A percentile compares a stretch with the other conserved stretches of the same genome.
These are phyloP conservation scores for Penicillium sclerotiorum DNA, from an alignment of 2,329 filamentous ascomycete genomes.

Conservation along the genomic window DNA sequence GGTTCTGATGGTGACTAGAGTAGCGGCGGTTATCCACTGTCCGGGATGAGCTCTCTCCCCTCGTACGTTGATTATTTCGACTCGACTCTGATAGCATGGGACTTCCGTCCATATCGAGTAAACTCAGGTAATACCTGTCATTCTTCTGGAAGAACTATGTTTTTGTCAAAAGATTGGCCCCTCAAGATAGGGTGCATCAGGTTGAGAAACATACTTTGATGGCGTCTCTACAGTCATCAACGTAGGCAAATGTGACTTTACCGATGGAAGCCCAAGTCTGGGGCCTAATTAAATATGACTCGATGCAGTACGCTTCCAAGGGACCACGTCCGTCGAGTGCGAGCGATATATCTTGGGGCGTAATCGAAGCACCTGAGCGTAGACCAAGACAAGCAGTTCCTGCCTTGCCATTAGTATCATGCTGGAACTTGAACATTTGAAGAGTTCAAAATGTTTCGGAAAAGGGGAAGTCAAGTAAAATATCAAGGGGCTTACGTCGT, in stretches of 20 bases:
- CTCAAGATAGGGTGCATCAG: neutral
- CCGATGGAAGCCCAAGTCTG: conserved; percentile 11
- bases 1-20: neutral
- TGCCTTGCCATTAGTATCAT: conserved; percentile 4
- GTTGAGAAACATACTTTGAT: conserved; percentile 22
- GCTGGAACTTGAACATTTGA: neutral
- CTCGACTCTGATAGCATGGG: neutral
- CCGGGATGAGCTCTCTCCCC: neutral
- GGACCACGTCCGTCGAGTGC: conserved; percentile 17
- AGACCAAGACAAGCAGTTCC: conserved; percentile 23
- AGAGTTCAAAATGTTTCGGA: too few species aligned
- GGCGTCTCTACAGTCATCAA: conserved; percentile 27
- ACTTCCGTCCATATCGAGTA: conserved; percentile 21
- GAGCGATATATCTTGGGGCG: conserved; percentile 3
- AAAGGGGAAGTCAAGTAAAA: too few species aligned
- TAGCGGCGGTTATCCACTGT: neutral
- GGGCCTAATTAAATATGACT: conserved; percentile 1
- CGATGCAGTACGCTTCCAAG: conserved; percentile 18
- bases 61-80: neutral
- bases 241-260: conserved; percentile 27
- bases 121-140: conserved; percentile 19
- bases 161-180: neutral
- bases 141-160: conserved; percentile 19
- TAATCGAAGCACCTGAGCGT: conserved; percentile 15
- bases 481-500: conserved; percentile 17